Evolutionary conservation across 2,329 filamentous ascomycete species (phyloP).

Genomic region (Diaporthe batatas): DNA sequence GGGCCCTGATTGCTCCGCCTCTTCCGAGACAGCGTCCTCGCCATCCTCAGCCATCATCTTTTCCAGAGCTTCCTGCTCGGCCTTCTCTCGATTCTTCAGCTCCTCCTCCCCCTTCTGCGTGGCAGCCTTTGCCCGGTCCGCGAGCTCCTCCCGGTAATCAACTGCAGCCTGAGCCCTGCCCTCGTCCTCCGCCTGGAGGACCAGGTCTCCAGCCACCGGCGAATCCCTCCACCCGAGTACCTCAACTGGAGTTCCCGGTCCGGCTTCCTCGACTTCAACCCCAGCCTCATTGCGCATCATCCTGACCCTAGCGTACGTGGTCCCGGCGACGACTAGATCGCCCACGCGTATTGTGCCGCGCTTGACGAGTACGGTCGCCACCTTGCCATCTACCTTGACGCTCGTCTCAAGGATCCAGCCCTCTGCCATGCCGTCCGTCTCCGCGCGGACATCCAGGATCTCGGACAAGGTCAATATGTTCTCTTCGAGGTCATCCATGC

Average conservation of each 20-base stretch:
- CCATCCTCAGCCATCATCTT: slow-evolving; percentile 52
- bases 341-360: slow-evolving; percentile 86
- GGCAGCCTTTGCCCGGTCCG: slow-evolving; percentile 79
- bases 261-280: slow-evolving; percentile 76
- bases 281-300: slow-evolving; percentile 89
- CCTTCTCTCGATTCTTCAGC: slow-evolving; percentile 70
- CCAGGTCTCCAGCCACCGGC: slow-evolving; percentile 86
- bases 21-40: slow-evolving; percentile 53
- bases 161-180: slow-evolving; percentile 83
- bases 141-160: slow-evolving; percentile 79
- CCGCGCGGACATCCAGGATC: slow-evolving; percentile 89
- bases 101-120: slow-evolving; percentile 84
- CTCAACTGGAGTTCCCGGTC: slow-evolving; percentile 90
- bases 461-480: slow-evolving; percentile 88
- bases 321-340: slow-evolving; percentile 88
- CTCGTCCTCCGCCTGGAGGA: slow-evolving; percentile 86
- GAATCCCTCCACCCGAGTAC: slow-evolving; percentile 92
- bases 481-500: slow-evolving; percentile 94
- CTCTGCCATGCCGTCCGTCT: slow-evolving; percentile 81
- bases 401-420: slow-evolving; percentile 95
- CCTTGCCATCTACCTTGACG: slow-evolving; percentile 85
- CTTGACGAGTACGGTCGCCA: slow-evolving; percentile 89
- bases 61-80: slow-evolving; percentile 56
- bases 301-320: slow-evolving; percentile 89
- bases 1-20: slow-evolving; percentile 56